Evolutionary conservation across 345 rosid species (phyloP), one percentile per base, ranked within the genome.

Genomic region (Salix udensis): DNA sequence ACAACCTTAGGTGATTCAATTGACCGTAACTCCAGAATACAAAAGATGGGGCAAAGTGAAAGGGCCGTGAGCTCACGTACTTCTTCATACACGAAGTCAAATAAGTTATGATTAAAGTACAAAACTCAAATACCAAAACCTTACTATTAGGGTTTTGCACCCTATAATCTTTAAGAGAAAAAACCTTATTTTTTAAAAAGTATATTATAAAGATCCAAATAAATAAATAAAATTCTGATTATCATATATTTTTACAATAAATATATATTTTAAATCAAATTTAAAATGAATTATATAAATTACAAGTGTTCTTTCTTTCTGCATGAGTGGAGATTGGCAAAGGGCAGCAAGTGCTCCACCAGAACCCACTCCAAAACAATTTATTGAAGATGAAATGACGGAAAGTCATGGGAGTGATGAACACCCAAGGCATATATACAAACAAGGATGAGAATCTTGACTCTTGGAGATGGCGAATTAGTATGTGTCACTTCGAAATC

Each of bases 371-470:
- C n/a, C 10, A 21, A 18, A 19, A 13, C 6, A 5, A 26, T 31
- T 26, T 66, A 8, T 37, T 58, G 67, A 15, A 50, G 36, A 31
- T 46, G 79, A 79, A 40, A 69, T 76, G 81, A 77, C 71, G 68
- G 70, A 72, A 79, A 71, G 67, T 76, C 71, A 65, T 36, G 7
- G 72, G 48, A 70, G 65, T 34, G 65, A 34, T 15, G 37, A 36
- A 40, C 15, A 11, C 8, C 40, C 53, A 14, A 18, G 28, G 64
- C 39, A 42, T 2, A 11, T 36, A 65, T 58, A 70, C 74, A 67
- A 73, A 52, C 28, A 31, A 75, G 85, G 58, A 58, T 82, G 88
- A 85, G 62, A 82, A 85, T 82, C 58, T 84, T 84, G 87, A 84
- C 87, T 48, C 36, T 15, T 4, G 24, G 58, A 58, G 70, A 48